phyloP scores from a whole-genome alignment of 257 asterid genomes.

The Buddleja alternifolia region DNA sequence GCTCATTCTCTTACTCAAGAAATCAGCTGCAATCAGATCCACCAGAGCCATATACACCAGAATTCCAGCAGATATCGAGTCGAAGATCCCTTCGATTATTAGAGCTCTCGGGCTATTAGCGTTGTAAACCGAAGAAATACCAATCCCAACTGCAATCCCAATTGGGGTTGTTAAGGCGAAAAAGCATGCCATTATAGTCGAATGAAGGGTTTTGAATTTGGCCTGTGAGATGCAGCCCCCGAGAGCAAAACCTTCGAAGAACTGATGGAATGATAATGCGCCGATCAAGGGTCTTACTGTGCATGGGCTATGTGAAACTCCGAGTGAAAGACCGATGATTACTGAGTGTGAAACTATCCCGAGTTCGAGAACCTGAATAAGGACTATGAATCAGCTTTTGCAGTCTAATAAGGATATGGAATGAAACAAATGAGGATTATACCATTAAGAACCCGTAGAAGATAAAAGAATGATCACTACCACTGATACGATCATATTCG shows the following conservation, averaged over 20 bases:
- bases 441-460: neutral
- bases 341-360: slow-evolving; percentile 95
- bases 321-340: slow-evolving; percentile 86
- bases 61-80: slow-evolving; percentile 91
- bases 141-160: slow-evolving; percentile 75
- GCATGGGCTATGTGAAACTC: slow-evolving; percentile 90
- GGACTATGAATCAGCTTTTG: neutral
- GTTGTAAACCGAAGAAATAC: slow-evolving; percentile 65
- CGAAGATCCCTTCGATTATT: slow-evolving; percentile 69
- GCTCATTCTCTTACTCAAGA: slow-evolving; percentile 94
- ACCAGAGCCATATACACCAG: slow-evolving; percentile 92
- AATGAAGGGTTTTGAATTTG: slow-evolving; percentile 52
- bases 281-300: slow-evolving; percentile 85
- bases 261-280: slow-evolving; percentile 87
- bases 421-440: neutral
- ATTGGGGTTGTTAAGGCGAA: slow-evolving; percentile 86
- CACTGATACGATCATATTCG: neutral
- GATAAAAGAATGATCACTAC: neutral
- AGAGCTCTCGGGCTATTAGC: slow-evolving; percentile 79
- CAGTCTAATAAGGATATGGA: neutral
- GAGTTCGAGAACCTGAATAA: slow-evolving; percentile 72
- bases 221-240: slow-evolving; percentile 98
- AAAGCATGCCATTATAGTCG: slow-evolving; percentile 80
- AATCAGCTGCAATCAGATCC: slow-evolving; percentile 91
- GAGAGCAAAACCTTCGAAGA: slow-evolving; percentile 92